Percentiles rank a stretch among this genome's conserved stretches.
phyloP scores from a whole-genome alignment of 1,139 yeast species.

The Zygosaccharomyces sapae region DNA sequence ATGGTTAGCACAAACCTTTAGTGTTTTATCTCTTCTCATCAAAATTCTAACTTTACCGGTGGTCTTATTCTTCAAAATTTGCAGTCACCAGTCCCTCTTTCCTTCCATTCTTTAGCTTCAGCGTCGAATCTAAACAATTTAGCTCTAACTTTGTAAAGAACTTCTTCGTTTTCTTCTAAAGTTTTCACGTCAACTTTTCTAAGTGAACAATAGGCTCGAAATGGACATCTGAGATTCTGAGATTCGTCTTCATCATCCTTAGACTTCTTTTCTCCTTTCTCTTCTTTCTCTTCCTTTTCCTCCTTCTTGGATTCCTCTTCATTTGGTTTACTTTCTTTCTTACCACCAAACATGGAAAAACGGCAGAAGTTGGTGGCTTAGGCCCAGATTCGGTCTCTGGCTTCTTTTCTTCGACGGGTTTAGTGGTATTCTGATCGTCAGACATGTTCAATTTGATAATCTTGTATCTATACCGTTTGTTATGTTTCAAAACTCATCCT shows the following conservation, averaged over 20 bases:
- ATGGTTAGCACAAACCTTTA: slow-evolving; percentile 97
- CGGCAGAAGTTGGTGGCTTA: slow-evolving; percentile 65
- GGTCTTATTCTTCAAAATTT: slow-evolving; percentile 85
- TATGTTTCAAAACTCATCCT: neutral
- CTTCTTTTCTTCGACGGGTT: slow-evolving; percentile 26
- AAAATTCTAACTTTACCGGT: slow-evolving; percentile 79
- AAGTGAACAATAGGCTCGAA: slow-evolving; percentile 94
- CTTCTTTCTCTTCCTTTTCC: no score
- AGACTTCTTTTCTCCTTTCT: slow-evolving; percentile 38
- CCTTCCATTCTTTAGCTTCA: slow-evolving; percentile 93
- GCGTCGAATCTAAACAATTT: slow-evolving; percentile 86
- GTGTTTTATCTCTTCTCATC: slow-evolving; percentile 98
- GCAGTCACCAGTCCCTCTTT: slow-evolving; percentile 98
- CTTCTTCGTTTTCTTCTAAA: slow-evolving; percentile 94
- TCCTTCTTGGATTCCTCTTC: slow-evolving; percentile 24
- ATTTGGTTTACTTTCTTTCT: slow-evolving; percentile 56
- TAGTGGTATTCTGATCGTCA: slow-evolving; percentile 26
- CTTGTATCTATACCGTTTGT: neutral
- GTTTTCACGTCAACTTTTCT: slow-evolving; percentile 95
- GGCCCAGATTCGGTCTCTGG: slow-evolving; percentile 28
- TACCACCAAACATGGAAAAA: slow-evolving; percentile 89
- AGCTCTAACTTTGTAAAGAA: slow-evolving; percentile 82
- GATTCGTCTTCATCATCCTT: slow-evolving; percentile 59
- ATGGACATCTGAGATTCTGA: slow-evolving; percentile 90
- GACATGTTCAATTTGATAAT: slow-evolving; percentile 15